phyloP scores from a whole-genome alignment of 2,329 filamentous ascomycete genomes.

The Colletotrichum lupini region DNA sequence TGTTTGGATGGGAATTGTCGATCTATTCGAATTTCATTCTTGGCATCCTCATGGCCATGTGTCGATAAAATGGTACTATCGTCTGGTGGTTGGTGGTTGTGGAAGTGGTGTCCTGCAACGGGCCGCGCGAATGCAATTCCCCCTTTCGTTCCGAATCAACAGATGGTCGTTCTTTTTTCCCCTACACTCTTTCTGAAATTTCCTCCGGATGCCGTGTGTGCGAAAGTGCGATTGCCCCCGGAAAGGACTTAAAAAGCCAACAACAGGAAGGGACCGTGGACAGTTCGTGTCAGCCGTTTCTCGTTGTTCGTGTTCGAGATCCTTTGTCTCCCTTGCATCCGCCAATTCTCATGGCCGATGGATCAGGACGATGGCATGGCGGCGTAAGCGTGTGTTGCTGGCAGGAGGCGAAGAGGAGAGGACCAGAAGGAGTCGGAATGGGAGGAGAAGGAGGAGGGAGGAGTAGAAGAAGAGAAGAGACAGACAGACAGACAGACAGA shows the following conservation, averaged over 20 bases:
- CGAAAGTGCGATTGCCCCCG: background rate
- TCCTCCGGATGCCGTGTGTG: background rate
- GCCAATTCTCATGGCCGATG: constrained; percentile 35
- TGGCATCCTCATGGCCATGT: constrained; percentile 18
- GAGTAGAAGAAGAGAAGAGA: constrained; percentile 13
- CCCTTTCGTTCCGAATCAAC: constrained; percentile 2
- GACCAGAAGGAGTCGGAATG: background rate
- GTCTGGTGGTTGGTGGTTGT: constrained; percentile 1
- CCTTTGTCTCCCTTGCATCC: constrained; percentile 36
- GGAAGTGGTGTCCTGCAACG: constrained; percentile 20
- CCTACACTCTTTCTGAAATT: background rate
- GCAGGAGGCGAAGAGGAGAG: constrained; percentile 4
- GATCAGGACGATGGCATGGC: constrained; percentile 40
- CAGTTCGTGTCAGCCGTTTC: constrained; percentile 28
- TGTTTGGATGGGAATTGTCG: constrained; percentile 19
- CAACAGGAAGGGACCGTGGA: background rate
- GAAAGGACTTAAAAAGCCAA: background rate
- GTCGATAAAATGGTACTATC: constrained; percentile 24
- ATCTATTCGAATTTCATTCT: constrained; percentile 36
- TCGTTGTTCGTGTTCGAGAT: constrained; percentile 29
- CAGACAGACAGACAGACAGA: background rate
- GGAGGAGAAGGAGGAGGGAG: background rate
- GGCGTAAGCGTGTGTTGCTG: constrained; percentile 33
- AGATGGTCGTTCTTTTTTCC: background rate
- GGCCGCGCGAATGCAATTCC: constrained; percentile 12